Conservation (phyloP, 768 basidiomycete genomes). For the Leccinum truebloodii region DNA sequence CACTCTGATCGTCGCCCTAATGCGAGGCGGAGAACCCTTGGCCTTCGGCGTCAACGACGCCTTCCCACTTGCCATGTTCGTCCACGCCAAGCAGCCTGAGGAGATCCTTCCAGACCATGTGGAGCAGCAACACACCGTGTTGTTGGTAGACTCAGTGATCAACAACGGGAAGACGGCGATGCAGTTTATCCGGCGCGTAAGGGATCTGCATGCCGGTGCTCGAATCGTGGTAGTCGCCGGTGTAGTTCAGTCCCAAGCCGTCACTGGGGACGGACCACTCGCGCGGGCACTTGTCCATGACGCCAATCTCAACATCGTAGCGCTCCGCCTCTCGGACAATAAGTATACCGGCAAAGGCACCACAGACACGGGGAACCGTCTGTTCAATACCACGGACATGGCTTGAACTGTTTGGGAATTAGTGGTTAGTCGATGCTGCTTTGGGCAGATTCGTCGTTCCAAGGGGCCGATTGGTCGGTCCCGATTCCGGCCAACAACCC, state of each 20-base stretch:
- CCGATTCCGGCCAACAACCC: no score
- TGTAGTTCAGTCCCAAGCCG: constrained; percentile 15
- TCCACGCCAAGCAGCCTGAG: constrained; percentile 17
- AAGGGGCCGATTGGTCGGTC: no score
- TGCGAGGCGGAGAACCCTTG: constrained; percentile 18
- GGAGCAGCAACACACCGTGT: constrained; percentile 15
- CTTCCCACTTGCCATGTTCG: constrained; percentile 17
- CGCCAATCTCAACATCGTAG: constrained; percentile 13
- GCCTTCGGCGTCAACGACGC: constrained; percentile 17
- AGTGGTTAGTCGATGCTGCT: neutral
- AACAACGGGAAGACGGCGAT: constrained; percentile 15
- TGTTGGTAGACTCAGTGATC: constrained; percentile 19
- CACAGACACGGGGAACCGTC: constrained; percentile 17
- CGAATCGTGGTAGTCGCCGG: constrained; percentile 18
- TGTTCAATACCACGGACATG: constrained; percentile 14
- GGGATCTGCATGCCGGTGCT: constrained; percentile 14
- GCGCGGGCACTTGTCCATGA: constrained; percentile 17
- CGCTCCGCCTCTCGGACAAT: constrained; percentile 15
- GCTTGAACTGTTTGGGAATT: constrained; percentile 12
- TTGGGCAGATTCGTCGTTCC: no score
- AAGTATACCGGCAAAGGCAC: constrained; percentile 18
- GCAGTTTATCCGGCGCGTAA: constrained; percentile 15
- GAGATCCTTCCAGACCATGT: constrained; percentile 16
- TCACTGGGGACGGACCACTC: constrained; percentile 14
- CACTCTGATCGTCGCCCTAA: constrained; percentile 17